Evolutionary conservation across 177 flowering plant genomes (phyloP).

Genomic region (Vitis hybrid): DNA sequence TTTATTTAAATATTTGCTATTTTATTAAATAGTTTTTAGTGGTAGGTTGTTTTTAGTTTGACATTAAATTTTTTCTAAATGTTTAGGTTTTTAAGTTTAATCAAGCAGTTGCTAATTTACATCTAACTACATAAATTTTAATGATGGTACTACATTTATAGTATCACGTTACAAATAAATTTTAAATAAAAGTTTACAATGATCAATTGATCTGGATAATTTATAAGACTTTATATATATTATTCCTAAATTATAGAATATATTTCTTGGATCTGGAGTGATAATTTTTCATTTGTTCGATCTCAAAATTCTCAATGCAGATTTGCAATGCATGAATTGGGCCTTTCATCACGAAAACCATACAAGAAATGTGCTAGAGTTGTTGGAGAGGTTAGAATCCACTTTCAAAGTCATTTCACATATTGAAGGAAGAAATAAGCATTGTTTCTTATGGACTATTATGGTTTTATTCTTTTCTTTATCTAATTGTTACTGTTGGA

Average conservation of each 20-base stretch:
- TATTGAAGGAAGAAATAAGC: not conserved
- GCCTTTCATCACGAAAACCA: constrained; percentile 89
- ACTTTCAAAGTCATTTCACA: not conserved
- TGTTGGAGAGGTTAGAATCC: constrained; percentile 80
- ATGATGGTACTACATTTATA: too few species aligned
- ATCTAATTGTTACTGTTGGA: not conserved
- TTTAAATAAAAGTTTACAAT: too few species aligned
- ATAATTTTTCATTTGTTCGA: not conserved
- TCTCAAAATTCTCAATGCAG: constrained; percentile 38
- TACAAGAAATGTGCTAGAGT: constrained; percentile 96
- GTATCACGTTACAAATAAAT: too few species aligned
- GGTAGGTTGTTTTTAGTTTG: too few species aligned
- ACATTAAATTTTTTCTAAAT: too few species aligned
- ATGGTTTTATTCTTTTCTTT: not conserved
- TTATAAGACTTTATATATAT: too few species aligned
- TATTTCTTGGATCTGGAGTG: not conserved
- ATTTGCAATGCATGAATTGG: constrained; percentile 97
- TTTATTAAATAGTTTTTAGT: too few species aligned
- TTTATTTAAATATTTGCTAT: too few species aligned
- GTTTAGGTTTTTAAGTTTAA: too few species aligned
- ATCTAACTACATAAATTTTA: too few species aligned
- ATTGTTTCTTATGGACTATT: not conserved
- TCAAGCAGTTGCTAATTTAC: too few species aligned
- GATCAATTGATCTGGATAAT: too few species aligned
- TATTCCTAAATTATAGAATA: not conserved